Base-by-base conservation (phyloP, 345 rosid species). In the Eucalyptus guilfoylei region DNA sequence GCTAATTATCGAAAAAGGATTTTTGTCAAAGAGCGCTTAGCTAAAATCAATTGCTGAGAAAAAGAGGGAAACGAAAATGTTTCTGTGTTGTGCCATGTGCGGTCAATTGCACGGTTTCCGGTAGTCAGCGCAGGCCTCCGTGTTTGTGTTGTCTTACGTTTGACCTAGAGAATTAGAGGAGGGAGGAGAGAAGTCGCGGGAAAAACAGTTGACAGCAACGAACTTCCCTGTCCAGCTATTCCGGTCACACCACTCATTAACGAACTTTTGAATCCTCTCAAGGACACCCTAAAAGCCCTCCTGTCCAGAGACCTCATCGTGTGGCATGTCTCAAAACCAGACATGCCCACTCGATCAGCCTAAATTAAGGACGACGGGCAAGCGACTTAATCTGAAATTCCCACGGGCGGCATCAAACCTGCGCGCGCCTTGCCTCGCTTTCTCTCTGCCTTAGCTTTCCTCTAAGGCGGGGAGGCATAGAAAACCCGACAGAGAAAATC, bases 281-380 rank as follows among this genome's bases (percentile, higher is more conserved):
- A 30, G 48, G 17, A 26, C 54, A 1, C 16, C 87, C 87, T 50
- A 54, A 49, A 52, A 50, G 88, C 42, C 60, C 98, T 94, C 98
- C 93, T 89, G 95, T 90, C 95, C 97, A 93, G 89, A 90, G 88
- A 91, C 92, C 76, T 60, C 89, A n/a, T 30, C 86, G 47, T 88
- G 30, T 11, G 85, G 85, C 85, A 19, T 76, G 15, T 76, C 85
- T 76, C 85, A 40, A 72, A 76, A 76, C 47, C 47, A 40, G 85
- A 40, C 85, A 76, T 21, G 47, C 40, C 30, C 32, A 2, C 30
- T 72, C 81, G 85, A 76, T 1, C 13, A 40, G 85, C 47, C 85
- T 76, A 76, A 76, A 76, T 76, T 76, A 76, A 76, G 85, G 3
- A 37, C 28, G 85, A 21, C 15, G 44, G 85, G 47, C 30, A 21